A percentile compares a stretch with the other conserved stretches of the same genome.
phyloP scores from a whole-genome alignment of 371 early-diverging fungal genomes.

The Lichtheimia corymbifera region DNA sequence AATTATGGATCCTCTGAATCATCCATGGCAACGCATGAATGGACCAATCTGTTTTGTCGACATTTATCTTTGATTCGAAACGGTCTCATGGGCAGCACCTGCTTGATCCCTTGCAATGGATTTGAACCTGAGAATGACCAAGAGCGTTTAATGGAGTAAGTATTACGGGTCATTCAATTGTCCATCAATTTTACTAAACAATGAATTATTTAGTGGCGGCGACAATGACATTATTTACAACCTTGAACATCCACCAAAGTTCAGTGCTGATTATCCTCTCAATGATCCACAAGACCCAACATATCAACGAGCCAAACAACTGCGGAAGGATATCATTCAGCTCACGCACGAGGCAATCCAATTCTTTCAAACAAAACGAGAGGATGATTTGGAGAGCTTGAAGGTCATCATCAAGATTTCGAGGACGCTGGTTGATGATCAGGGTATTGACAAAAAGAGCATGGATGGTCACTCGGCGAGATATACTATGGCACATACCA shows the following conservation, averaged over 20 bases:
- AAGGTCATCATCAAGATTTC: conserved; percentile 67
- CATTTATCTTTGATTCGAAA: conserved; percentile 59
- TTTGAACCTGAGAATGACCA: background rate
- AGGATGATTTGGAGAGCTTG: conserved; percentile 79
- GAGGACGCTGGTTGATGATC: conserved; percentile 59
- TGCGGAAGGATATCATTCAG: conserved; percentile 58
- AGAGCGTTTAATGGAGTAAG: background rate
- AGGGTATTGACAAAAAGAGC: conserved; percentile 61
- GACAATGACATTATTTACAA: background rate
- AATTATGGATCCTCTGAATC: conserved; percentile 12
- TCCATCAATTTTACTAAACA: background rate
- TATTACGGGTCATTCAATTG: no score
- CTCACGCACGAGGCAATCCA: conserved; percentile 54
- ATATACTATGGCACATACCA: conserved; percentile 63
- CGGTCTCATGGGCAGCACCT: conserved; percentile 54
- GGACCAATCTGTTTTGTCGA: conserved; percentile 60
- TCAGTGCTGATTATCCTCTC: conserved; percentile 66
- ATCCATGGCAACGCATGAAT: conserved; percentile 30
- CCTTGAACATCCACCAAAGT: conserved; percentile 17
- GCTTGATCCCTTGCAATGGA: conserved; percentile 27
- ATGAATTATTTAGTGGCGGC: background rate
- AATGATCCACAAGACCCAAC: conserved; percentile 53
- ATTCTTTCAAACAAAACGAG: conserved; percentile 55
- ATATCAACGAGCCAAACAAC: conserved; percentile 36
- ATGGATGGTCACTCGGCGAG: conserved; percentile 53